Conservation (phyloP, 2,329 filamentous ascomycete genomes). For the Thielaviopsis musarum region DNA sequence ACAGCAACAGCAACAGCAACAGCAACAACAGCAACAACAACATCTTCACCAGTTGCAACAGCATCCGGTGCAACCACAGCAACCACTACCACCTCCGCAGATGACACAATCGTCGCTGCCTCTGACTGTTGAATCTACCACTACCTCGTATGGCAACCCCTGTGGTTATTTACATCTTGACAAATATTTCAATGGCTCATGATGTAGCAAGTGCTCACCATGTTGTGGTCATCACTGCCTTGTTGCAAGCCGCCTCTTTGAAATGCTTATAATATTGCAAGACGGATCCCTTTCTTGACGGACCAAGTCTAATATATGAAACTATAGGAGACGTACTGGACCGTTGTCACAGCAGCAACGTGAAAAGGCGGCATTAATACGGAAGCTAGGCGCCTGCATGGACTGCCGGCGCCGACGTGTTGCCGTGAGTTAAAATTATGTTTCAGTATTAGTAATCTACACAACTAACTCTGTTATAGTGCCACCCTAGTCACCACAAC, state of each 20-base stretch:
- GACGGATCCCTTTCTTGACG: no score
- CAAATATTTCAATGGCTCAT: no score
- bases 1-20: neutral
- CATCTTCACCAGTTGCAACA: neutral
- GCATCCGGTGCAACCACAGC: slow-evolving; percentile 14
- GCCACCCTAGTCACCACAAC: slow-evolving; percentile 41
- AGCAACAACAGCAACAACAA: neutral
- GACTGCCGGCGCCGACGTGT: slow-evolving; percentile 40
- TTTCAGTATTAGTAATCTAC: no score
- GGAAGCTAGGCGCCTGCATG: slow-evolving; percentile 39
- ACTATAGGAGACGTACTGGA: slow-evolving; percentile 35
- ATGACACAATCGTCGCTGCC: neutral
- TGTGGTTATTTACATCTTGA: no score
- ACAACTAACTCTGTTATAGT: slow-evolving; percentile 22
- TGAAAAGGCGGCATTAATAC: slow-evolving; percentile 41
- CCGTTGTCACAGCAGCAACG: slow-evolving; percentile 40
- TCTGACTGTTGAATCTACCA: slow-evolving; percentile 25
- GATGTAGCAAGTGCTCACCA: no score
- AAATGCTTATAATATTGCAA: no score
- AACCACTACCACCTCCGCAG: no score
- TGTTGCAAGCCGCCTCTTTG: no score
- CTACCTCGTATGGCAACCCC: slow-evolving; percentile 29
- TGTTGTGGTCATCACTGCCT: no score
- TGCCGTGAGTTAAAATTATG: slow-evolving; percentile 40
- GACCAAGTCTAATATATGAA: no score